Evolutionary conservation across 768 basidiomycete genomes (phyloP).

Genomic region (Gloeostereum incarnatum): DNA sequence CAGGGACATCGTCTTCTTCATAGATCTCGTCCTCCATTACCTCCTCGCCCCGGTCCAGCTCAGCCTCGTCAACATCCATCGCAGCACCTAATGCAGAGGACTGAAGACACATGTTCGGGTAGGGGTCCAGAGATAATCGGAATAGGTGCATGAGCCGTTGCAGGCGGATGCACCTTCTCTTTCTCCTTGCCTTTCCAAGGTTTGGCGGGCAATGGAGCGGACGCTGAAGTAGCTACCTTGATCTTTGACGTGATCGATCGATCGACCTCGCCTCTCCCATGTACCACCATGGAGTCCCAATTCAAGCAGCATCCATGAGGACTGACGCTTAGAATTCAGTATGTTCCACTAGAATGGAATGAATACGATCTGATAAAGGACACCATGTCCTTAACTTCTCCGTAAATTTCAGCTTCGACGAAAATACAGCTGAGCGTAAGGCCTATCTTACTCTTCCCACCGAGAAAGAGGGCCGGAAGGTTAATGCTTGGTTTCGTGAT

Average conservation of each 20-base stretch:
- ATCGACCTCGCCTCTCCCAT: too few relatives aligned
- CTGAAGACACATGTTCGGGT: slow-evolving; percentile 19
- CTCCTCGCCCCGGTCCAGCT: slow-evolving; percentile 25
- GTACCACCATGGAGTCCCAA: too few relatives aligned
- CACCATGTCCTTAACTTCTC: too few relatives aligned
- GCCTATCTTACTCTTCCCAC: too few relatives aligned
- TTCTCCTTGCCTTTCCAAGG: slow-evolving; percentile 25
- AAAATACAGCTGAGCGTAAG: too few relatives aligned
- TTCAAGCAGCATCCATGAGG: too few relatives aligned
- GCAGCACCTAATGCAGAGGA: slow-evolving; percentile 16
- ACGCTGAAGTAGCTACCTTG: slow-evolving; percentile 15
- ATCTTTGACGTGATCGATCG: slow-evolving; percentile 12
- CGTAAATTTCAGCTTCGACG: too few relatives aligned
- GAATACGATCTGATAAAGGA: too few relatives aligned
- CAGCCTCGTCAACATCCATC: slow-evolving; percentile 22
- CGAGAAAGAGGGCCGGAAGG: too few relatives aligned
- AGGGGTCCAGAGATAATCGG: background rate
- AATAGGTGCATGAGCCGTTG: background rate
- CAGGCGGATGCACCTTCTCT: slow-evolving; percentile 18
- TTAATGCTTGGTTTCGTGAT: too few relatives aligned
- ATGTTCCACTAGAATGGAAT: too few relatives aligned
- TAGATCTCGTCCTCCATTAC: slow-evolving; percentile 26
- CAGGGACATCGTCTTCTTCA: slow-evolving; percentile 28
- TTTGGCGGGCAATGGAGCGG: slow-evolving; percentile 10
- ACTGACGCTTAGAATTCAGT: too few relatives aligned